Conservation (phyloP, 2,329 filamentous ascomycete genomes). For the Colletotrichum sublineola region DNA sequence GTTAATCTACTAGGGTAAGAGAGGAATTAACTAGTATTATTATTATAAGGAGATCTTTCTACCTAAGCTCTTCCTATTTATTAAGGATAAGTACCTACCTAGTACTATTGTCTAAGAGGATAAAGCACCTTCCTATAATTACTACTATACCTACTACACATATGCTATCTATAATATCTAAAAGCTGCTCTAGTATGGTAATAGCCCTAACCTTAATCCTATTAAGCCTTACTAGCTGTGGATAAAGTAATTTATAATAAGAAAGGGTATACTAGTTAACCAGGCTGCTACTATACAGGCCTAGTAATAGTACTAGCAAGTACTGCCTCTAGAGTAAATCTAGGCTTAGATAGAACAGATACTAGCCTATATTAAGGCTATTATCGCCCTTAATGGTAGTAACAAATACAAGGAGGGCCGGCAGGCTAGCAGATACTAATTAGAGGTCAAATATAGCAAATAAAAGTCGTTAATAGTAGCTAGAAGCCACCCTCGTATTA, state of each 20-base stretch:
- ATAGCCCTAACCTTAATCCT: not conserved
- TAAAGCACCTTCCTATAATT: not conserved
- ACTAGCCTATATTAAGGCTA: not conserved
- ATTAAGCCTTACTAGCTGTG: not conserved
- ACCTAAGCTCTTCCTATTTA: not conserved
- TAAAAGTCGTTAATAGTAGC: too few species aligned
- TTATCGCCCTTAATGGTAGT: not conserved
- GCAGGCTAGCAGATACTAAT: too few species aligned
- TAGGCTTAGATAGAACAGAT: not conserved
- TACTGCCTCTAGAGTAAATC: too few species aligned
- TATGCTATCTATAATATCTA: not conserved
- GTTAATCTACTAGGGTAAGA: too few species aligned
- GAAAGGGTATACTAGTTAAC: not conserved
- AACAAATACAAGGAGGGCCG: conserved; percentile 1
- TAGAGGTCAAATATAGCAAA: too few species aligned
- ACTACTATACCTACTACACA: not conserved
- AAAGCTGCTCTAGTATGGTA: not conserved
- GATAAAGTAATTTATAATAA: not conserved
- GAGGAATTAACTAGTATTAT: not conserved
- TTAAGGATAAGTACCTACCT: not conserved
- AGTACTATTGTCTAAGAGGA: too few species aligned
- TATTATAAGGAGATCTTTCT: not conserved
- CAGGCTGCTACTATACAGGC: not conserved
- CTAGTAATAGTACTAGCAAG: not conserved
- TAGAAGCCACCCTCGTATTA: too few species aligned